Evolutionary conservation across 2,329 filamentous ascomycete species (phyloP), one percentile per base, ranked within the genome.

Genomic region (Claviceps maximensis): DNA sequence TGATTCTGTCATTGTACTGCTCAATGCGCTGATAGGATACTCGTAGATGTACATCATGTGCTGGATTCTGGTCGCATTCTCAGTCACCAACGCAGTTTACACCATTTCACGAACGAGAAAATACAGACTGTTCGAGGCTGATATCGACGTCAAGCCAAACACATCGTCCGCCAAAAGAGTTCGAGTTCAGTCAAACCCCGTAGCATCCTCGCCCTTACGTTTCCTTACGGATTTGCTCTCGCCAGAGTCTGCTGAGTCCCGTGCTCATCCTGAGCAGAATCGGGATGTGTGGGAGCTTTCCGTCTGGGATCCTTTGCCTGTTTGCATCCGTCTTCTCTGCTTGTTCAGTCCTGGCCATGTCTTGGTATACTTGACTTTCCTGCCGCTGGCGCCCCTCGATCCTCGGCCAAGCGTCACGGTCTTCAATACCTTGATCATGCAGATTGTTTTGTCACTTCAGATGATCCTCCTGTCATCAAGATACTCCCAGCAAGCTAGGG

Each of bases 271-370:
- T 0, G 85, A 93, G 64, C 81, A 83, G 53, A 78, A 79, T 27
- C 79, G 84, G 12, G 90, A 98, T 67, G 93, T 98, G 10, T 98
- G 93, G 93, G 90, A 98, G 68, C 71, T 98, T 49, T 80, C 85
- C 1, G 78, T 97, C 7, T 98, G 93, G 93, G 90, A 97, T 65
- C 93, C 94, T 36, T 78, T 91, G 47, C 89, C 90, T 2, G 77
- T 95, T 38, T 89, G 83, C 47, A 71, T 97, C 51, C 82, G 84
- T 40, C 73, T 97, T 2, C 89, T 96, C 64, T 93, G 88, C 61
- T 74, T 93, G 42, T 97, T 98, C 72, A 95, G 90, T 61, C 93
- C 93, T 0, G 87, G 89, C 0, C 94, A 98, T 69, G 79, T 95
- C n/a, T 71, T 95, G 48, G 78, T 96, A 29, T 95, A 98, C 70